Percentiles rank a stretch among this genome's conserved stretches.
These are phyloP conservation scores for Marsdenia floribunda DNA, from an alignment of 257 asterid genomes.

Conservation along the genomic window DNA sequence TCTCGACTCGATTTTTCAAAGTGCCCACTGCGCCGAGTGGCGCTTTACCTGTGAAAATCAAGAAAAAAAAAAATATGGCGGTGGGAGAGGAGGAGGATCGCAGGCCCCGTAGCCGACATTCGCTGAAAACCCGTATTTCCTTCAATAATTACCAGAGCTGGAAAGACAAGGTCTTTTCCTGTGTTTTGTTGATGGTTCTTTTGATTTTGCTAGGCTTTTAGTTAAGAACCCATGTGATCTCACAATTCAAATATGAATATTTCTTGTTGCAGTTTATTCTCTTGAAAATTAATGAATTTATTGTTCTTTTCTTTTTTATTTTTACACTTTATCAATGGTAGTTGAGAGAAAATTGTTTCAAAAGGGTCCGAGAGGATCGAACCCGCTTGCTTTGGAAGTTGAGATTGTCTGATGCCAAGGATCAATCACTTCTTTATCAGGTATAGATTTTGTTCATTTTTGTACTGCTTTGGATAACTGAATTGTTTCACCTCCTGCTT, in stretches of 20 bases:
- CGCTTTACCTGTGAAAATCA: background rate
- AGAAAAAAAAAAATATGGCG: slow-evolving; percentile 33
- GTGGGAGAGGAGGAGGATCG: slow-evolving; percentile 36
- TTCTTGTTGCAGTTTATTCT: background rate
- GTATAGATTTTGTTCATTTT: slow-evolving; percentile 15
- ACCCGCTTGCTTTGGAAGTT: slow-evolving; percentile 74
- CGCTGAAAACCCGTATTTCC: slow-evolving; percentile 39
- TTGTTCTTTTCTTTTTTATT: background rate
- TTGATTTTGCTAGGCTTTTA: slow-evolving; percentile 1
- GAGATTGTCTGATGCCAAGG: slow-evolving; percentile 43
- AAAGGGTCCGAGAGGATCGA: slow-evolving; percentile 76
- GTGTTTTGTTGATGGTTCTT: background rate
- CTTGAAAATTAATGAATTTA: background rate
- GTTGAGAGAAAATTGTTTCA: slow-evolving; percentile 89
- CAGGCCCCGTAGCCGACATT: slow-evolving; percentile 31
- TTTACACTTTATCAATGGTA: slow-evolving; percentile 15
- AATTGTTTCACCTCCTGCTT: too few species aligned
- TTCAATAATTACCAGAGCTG: slow-evolving; percentile 60
- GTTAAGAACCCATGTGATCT: background rate
- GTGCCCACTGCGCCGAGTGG: background rate
- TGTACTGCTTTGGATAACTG: background rate
- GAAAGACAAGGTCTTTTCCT: slow-evolving; percentile 61
- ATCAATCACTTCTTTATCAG: slow-evolving; percentile 30
- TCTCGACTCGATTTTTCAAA: too few species aligned
- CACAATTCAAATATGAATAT: background rate